phyloP scores from a whole-genome alignment of 2,329 filamentous ascomycete species.

The Zymoseptoria passerinii region DNA sequence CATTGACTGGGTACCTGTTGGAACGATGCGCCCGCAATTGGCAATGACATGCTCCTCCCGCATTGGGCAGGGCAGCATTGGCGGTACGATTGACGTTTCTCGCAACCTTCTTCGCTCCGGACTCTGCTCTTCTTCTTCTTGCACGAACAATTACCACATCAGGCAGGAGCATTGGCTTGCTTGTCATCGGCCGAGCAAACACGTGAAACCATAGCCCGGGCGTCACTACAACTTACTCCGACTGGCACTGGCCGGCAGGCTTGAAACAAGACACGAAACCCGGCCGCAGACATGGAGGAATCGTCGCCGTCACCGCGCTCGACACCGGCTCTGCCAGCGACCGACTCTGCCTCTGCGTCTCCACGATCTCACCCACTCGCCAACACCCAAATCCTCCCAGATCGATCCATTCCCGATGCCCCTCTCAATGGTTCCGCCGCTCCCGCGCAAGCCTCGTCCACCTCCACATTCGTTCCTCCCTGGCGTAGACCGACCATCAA shows the following conservation, averaged over 20 bases:
- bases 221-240: background rate
- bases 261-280: background rate
- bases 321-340: conserved; percentile 1
- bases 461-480: conserved; percentile 22
- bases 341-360: conserved; percentile 8
- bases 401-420: conserved; percentile 20
- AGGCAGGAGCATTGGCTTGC: background rate
- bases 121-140: background rate
- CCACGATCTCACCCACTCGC: conserved; percentile 8
- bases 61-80: background rate
- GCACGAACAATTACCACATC: background rate
- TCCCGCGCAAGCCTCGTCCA: conserved; percentile 3
- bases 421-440: conserved; percentile 14
- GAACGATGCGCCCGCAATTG: too few species aligned
- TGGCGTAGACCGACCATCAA: conserved; percentile 27
- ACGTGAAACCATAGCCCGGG: background rate
- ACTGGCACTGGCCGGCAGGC: background rate
- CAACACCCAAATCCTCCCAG: conserved; percentile 14
- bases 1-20: too few species aligned
- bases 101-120: background rate
- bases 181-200: background rate
- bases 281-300: background rate
- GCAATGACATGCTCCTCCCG: background rate
- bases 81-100: background rate
- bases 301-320: conserved; percentile 16